A percentile compares a stretch with the other conserved stretches of the same genome.
These are phyloP conservation scores for Daldinia sp. DNA, from an alignment of 2,329 filamentous ascomycete genomes.

Conservation along the genomic window DNA sequence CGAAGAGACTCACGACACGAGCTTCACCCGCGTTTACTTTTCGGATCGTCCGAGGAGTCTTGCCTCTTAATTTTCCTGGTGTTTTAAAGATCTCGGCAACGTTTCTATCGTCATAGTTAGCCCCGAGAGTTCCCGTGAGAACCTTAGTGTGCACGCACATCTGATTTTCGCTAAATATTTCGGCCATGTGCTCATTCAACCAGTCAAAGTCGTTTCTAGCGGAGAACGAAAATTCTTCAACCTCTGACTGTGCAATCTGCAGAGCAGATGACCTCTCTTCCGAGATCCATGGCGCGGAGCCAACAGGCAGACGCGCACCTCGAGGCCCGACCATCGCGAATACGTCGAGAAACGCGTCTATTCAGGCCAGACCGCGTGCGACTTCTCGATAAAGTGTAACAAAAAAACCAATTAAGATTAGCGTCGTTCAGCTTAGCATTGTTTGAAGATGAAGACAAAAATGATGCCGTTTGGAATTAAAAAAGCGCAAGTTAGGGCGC, in stretches of 20 bases:
- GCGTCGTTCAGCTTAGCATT: conserved; percentile 44
- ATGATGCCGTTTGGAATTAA: conserved; percentile 19
- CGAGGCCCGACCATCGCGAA: conserved; percentile 52
- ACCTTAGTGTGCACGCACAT: conserved; percentile 70
- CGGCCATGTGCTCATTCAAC: conserved; percentile 98
- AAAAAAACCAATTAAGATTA: conserved; percentile 12
- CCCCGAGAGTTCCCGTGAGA: conserved; percentile 20
- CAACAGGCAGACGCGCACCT: conserved; percentile 73
- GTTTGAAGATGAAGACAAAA: conserved; percentile 24
- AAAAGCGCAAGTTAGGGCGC: conserved; percentile 20
- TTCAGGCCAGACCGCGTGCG: conserved; percentile 35
- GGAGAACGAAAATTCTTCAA: conserved; percentile 93
- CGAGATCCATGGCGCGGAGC: conserved; percentile 85
- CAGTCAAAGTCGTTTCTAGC: conserved; percentile 95
- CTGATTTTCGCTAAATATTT: conserved; percentile 88
- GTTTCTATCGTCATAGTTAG: conserved; percentile 69
- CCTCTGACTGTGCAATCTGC: conserved; percentile 81
- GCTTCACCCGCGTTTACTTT: conserved; percentile 69
- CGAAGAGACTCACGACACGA: conserved; percentile 69
- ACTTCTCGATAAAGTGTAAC: conserved; percentile 22
- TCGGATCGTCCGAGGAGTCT: conserved; percentile 79
- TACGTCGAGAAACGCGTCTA: conserved; percentile 44
- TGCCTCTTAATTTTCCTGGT: conserved; percentile 83
- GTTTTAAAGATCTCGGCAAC: conserved; percentile 97
- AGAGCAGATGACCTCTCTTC: conserved; percentile 84